Evolutionary conservation across 441 rosid genomes (phyloP).

Genomic region (Omphalea diandra): DNA sequence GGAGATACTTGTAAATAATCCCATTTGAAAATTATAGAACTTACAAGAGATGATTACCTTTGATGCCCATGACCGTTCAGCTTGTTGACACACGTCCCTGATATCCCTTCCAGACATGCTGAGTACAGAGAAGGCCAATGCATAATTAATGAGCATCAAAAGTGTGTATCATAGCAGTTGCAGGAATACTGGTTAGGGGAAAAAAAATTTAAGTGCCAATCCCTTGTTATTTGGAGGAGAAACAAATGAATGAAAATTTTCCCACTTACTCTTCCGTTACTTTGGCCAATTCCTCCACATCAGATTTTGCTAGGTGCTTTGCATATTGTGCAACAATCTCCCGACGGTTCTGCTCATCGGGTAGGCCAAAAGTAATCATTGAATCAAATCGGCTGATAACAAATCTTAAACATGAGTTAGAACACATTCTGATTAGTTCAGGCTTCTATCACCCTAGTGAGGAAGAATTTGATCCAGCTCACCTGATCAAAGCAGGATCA

Average conservation of each 20-base stretch:
- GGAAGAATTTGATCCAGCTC: conserved; percentile 1
- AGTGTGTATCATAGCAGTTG: neutral
- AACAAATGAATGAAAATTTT: too few relatives aligned
- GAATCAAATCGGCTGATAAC: conserved; percentile 82
- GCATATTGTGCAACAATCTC: conserved; percentile 84
- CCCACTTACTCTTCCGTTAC: conserved; percentile 55
- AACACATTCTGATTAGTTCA: conserved; percentile 13
- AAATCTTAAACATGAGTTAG: conserved; percentile 14
- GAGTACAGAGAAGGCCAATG: conserved; percentile 17
- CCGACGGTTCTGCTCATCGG: conserved; percentile 65
- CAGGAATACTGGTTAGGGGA: too few relatives aligned
- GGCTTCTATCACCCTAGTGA: neutral
- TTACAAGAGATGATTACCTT: conserved; percentile 47
- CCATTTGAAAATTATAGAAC: neutral
- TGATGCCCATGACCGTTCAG: conserved; percentile 97
- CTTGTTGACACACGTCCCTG: conserved; percentile 85
- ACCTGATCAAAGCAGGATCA: conserved; percentile 92
- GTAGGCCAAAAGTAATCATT: conserved; percentile 73
- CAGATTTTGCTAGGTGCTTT: conserved; percentile 71
- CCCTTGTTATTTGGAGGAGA: neutral
- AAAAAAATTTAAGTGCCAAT: neutral
- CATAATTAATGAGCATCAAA: neutral
- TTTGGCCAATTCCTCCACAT: conserved; percentile 60
- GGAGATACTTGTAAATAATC: neutral
- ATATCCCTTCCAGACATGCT: conserved; percentile 97